Evolutionary conservation across 2,329 filamentous ascomycete genomes (phyloP), one percentile per base, ranked within the genome.

Genomic region (Karstenula rhodostoma): DNA sequence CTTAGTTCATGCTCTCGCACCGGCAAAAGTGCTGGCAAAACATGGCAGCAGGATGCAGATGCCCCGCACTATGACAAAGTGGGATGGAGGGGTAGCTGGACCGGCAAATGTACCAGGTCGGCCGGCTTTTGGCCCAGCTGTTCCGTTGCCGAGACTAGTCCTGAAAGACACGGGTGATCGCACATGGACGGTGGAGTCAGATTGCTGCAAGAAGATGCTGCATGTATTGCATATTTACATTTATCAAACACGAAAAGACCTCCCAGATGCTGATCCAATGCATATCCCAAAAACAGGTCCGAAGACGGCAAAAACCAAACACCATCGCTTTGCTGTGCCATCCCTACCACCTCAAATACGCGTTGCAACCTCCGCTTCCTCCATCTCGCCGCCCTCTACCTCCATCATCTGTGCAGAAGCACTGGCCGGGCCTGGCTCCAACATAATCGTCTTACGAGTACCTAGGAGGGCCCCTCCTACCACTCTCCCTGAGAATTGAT

Each of bases 401-500:
- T 66, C 61, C 52, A 67, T 29, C 7, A 65, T 51, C 51, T 63
- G 59, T 15, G 35, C 13, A 4, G 44, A 42, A 40, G 43, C 54
- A 44, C 29, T 53, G 17, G 47, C 58, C 2, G 43, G 58, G 29
- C 58, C 54, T 13, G 47, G 50, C 47, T 63, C 56, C 13, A 67
- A 42, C 57, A 47, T 48, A 12, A 62, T 56, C 23, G 55, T 65
- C 48, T 52, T 51, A 47, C 51, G 29, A 42, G 33, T 33, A 15
- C 47, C 40, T 37, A 50, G 8, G 17, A 51, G n/a, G 23, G 9
- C 53, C 55, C 48, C 46, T 56, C 58, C 33, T 55, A 50, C 42
- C 65, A 65, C 35, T 63, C 61, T 23, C 0, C 72, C 73, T 2
- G 66, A 63, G 25, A 92, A 92, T 64, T 90, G 84, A 74, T 92